Evolutionary conservation across 371 early-diverging fungal genomes (phyloP).

Genomic region (Rhizopus arrhizus): DNA sequence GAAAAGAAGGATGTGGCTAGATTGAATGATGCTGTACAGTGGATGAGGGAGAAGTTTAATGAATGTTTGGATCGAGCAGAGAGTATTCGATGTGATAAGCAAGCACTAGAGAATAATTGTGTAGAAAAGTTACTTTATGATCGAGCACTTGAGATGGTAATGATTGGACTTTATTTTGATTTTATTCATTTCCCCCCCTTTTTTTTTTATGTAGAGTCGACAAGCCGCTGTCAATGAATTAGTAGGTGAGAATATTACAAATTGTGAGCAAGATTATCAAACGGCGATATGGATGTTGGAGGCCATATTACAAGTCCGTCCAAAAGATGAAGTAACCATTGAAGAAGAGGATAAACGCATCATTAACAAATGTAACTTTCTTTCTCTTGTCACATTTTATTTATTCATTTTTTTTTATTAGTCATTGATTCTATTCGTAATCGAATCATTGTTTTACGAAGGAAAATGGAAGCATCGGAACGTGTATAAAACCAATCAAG

Average conservation of each 20-base stretch:
- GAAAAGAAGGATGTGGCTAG: slow-evolving; percentile 39
- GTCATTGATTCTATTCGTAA: slow-evolving; percentile 54
- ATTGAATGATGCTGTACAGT: slow-evolving; percentile 73
- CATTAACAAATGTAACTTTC: slow-evolving; percentile 57
- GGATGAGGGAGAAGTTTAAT: slow-evolving; percentile 87
- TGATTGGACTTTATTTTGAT: slow-evolving; percentile 17
- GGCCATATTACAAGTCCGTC: slow-evolving; percentile 65
- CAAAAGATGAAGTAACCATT: slow-evolving; percentile 48
- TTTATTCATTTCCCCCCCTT: slow-evolving; percentile 24
- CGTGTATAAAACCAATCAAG: slow-evolving; percentile 12
- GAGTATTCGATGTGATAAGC: slow-evolving; percentile 37
- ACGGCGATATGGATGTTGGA: slow-evolving; percentile 79
- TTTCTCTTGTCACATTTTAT: neutral
- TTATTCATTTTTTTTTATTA: slow-evolving; percentile 18
- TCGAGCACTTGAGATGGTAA: slow-evolving; percentile 40
- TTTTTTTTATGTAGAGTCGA: slow-evolving; percentile 22
- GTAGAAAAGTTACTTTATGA: slow-evolving; percentile 75
- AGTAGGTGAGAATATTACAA: slow-evolving; percentile 58
- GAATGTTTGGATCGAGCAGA: slow-evolving; percentile 81
- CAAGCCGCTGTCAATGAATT: slow-evolving; percentile 35
- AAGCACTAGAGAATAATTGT: slow-evolving; percentile 39
- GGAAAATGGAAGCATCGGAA: slow-evolving; percentile 34
- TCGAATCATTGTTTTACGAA: slow-evolving; percentile 44
- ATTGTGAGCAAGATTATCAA: slow-evolving; percentile 77
- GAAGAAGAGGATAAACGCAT: slow-evolving; percentile 63